A percentile compares a stretch with the other conserved stretches of the same genome.
Evolutionary conservation across 495 filamentous ascomycete genomes (phyloP).

Genomic region (Podospora pseudoanserina): DNA sequence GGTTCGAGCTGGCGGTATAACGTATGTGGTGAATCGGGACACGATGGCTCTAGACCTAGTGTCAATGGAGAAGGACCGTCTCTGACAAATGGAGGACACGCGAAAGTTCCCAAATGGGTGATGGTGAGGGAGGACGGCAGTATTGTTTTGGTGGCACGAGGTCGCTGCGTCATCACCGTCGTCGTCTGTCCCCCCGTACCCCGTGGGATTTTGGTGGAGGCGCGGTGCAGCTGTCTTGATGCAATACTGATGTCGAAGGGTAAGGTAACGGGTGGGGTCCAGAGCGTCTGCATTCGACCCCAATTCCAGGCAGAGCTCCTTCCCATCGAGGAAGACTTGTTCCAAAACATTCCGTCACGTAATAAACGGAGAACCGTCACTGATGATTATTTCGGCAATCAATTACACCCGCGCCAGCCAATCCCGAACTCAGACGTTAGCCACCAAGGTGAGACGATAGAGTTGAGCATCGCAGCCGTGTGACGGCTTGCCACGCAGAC

Average conservation of each 20-base stretch:
- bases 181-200: neutral
- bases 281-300: neutral
- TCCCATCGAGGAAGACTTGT: neutral
- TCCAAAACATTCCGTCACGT: conserved; percentile 5
- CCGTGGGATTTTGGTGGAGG: conserved; percentile 1
- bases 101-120: neutral
- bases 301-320: neutral
- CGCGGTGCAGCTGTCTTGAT: conserved; percentile 6
- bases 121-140: conserved; percentile 4
- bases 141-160: neutral
- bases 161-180: conserved; percentile 10
- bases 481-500: conserved; percentile 10
- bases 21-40: neutral
- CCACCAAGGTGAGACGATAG: conserved; percentile 12
- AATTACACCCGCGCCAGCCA: conserved; percentile 8
- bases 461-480: conserved; percentile 19
- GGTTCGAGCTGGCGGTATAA: neutral
- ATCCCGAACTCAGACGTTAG: conserved; percentile 6
- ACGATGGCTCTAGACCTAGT: neutral
- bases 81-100: neutral
- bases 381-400: conserved; percentile 8
- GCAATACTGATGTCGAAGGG: neutral
- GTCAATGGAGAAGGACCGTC: neutral
- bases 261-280: neutral
- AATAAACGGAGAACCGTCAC: neutral